These are phyloP conservation scores for Sedum album DNA, from an alignment of 164 flowering plant species.

Conservation along the genomic window DNA sequence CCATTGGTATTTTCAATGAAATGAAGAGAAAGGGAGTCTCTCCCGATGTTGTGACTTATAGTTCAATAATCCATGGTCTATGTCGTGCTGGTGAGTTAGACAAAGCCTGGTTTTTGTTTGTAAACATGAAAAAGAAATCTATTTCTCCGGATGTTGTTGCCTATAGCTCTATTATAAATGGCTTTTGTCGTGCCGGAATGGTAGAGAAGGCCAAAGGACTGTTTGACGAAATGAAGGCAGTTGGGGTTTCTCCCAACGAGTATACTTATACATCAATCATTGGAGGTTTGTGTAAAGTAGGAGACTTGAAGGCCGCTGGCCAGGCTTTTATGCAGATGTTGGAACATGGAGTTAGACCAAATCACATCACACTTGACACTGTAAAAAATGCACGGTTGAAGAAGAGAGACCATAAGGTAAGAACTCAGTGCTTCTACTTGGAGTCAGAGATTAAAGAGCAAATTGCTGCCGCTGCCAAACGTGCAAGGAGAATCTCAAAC, in stretches of 20 bases:
- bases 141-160: conserved; percentile 3
- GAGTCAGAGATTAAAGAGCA: conserved; percentile 5
- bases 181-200: conserved; percentile 10
- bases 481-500: background rate
- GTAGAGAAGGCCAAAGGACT: background rate
- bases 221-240: background rate
- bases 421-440: background rate
- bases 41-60: conserved; percentile 10
- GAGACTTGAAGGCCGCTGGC: background rate
- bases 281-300: conserved; percentile 1
- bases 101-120: conserved; percentile 2
- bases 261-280: background rate
- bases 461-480: background rate
- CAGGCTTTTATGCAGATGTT: background rate
- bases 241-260: background rate
- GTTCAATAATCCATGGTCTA: background rate
- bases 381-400: conserved; percentile 7
- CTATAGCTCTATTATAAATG: conserved; percentile 11
- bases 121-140: background rate
- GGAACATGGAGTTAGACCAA: conserved; percentile 3
- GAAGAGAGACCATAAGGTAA: background rate
- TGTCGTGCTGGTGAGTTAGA: background rate
- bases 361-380: background rate
- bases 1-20: conserved; percentile 8
- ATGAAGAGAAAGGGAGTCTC: conserved; percentile 9